Evolutionary conservation across 768 basidiomycete genomes (phyloP).

Genomic region (Collybiopsis confluens): DNA sequence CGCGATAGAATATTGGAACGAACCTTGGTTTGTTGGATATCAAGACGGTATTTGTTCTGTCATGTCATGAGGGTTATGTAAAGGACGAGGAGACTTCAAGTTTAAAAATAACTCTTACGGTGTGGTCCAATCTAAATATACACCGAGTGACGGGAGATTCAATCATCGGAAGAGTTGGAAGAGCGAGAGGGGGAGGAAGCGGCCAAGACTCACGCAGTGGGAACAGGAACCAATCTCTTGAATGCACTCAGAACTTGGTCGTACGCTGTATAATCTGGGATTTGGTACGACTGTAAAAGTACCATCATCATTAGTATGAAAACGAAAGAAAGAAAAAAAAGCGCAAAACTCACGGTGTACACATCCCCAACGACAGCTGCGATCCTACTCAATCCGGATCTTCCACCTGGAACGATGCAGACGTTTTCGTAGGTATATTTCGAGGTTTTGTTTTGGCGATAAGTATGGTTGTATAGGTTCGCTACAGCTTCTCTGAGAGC

Average conservation of each 20-base stretch:
- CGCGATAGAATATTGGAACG: too few relatives aligned
- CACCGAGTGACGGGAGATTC: background rate
- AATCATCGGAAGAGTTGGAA: background rate
- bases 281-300: slow-evolving; percentile 67
- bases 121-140: slow-evolving; percentile 2
- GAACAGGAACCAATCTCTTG: slow-evolving; percentile 85
- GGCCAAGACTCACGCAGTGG: slow-evolving; percentile 64
- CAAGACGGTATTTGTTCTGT: slow-evolving; percentile 66
- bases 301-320: background rate
- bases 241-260: slow-evolving; percentile 84
- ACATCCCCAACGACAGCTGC: slow-evolving; percentile 92
- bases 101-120: background rate
- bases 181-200: slow-evolving; percentile 8
- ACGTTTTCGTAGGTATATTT: slow-evolving; percentile 92
- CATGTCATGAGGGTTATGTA: too few relatives aligned
- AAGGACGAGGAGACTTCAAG: too few relatives aligned
- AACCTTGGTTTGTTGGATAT: slow-evolving; percentile 77
- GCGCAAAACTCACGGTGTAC: slow-evolving; percentile 54
- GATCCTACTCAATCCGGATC: slow-evolving; percentile 83
- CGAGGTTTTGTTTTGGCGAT: slow-evolving; percentile 74
- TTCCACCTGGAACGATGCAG: slow-evolving; percentile 92
- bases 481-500: slow-evolving; percentile 88
- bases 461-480: slow-evolving; percentile 81
- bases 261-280: slow-evolving; percentile 90
- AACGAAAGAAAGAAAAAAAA: background rate